These are phyloP conservation scores for Myriosclerotinia scirpicola DNA, from an alignment of 2,329 filamentous ascomycete species.

Conservation along the genomic window DNA sequence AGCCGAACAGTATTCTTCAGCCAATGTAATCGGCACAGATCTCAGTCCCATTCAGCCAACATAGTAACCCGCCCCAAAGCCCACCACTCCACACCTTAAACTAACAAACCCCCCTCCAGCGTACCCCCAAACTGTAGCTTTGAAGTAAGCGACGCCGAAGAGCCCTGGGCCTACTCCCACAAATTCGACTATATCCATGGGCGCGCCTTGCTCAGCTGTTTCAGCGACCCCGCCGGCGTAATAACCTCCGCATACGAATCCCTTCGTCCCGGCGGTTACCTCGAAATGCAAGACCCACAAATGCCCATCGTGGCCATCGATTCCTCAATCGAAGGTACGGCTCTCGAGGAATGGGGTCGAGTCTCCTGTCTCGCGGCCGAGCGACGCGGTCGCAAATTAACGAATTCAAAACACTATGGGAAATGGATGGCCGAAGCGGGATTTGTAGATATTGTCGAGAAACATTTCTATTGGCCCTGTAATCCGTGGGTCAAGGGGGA, in stretches of 20 bases:
- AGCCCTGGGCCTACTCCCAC: constrained; percentile 48
- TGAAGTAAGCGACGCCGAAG: constrained; percentile 52
- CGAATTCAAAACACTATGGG: constrained; percentile 38
- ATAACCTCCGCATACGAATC: constrained; percentile 20
- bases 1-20: constrained; percentile 35
- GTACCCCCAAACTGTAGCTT: constrained; percentile 53
- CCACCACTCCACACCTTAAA: neutral
- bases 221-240: constrained; percentile 44
- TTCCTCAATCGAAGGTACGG: constrained; percentile 1
- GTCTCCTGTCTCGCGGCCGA: constrained; percentile 14
- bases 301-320: constrained; percentile 17
- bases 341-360: constrained; percentile 20
- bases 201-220: constrained; percentile 44
- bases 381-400: constrained; percentile 13
- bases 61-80: constrained; percentile 20
- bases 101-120: constrained; percentile 11
- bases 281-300: constrained; percentile 27
- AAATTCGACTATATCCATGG: constrained; percentile 54
- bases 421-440: constrained; percentile 51
- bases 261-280: constrained; percentile 23
- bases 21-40: constrained; percentile 37
- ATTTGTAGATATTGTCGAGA: constrained; percentile 52
- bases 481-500: constrained; percentile 54
- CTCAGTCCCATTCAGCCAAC: constrained; percentile 39
- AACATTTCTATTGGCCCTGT: constrained; percentile 51